Evolutionary conservation across 768 basidiomycete genomes (phyloP), one percentile per base, ranked within the genome.

Genomic region (Hysterangium stoloniferum): DNA sequence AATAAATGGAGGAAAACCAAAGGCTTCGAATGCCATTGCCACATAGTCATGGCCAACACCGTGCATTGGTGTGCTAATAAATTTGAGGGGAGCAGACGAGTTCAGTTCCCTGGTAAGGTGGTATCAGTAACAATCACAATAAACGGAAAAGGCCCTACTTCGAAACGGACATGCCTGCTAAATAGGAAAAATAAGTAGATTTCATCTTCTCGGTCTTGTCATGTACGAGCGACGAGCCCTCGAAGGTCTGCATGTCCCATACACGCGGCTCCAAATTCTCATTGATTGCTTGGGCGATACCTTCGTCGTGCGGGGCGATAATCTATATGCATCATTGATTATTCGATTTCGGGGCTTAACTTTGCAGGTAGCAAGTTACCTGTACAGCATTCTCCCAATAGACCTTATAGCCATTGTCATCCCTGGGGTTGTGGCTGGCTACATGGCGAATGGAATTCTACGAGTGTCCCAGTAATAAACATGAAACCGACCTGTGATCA

Each of bases 371-470:
- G 20, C 24, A 15, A 29, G 61, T 32, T 52, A 87, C 87, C 70
- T 91, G 88, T 0, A 90, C 84, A 0, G 77, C 86, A 59, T 91
- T 91, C 63, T 88, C 85, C 88, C 88, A 91, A 58, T 91, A 91
- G 17, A 90, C 87, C 68, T 93, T 94, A 68, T 85, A 92, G 2
- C 90, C 90, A 61, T 94, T 94, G 60, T 93, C 90, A 61, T 85
- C 86, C 78, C 89, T 91, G 0, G 90, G 91, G 61, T 94, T 94
- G 59, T 94, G 91, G 54, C 84, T 86, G 2, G 89, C 88, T 83
- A 52, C 0, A 55, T 33, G 20, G 31, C 38, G 45, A 37, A 45
- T 51, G 22, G 4, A 54, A 45, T 15, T 28, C 15, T 15, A 44
- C 37, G 44, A 52, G 40, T 37, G 13, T 53, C 47, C 13, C 4